Percentiles rank a stretch among this genome's conserved stretches.
Conservation (phyloP, 2,329 filamentous ascomycete species). For the Orbilia javanica region DNA sequence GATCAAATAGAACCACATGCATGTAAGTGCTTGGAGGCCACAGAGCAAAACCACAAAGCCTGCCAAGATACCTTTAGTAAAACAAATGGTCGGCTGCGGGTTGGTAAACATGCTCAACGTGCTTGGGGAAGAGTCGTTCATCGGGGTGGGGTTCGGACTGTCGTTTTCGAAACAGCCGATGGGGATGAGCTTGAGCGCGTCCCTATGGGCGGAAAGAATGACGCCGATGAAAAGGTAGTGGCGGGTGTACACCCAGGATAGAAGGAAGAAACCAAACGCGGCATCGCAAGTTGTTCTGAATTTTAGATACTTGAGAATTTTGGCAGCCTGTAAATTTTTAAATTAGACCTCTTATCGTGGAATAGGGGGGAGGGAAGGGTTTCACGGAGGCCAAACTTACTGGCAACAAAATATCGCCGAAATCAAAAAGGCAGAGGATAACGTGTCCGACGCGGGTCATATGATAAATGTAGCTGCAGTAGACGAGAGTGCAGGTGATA, state of each 20-base stretch:
- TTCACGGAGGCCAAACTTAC: conserved; percentile 69
- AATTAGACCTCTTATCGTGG: conserved; percentile 12
- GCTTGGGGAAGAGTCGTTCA: conserved; percentile 77
- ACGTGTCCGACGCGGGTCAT: conserved; percentile 88
- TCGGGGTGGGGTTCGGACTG: conserved; percentile 65
- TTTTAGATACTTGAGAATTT: conserved; percentile 91
- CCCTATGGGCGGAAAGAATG: conserved; percentile 83
- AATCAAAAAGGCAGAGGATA: conserved; percentile 91
- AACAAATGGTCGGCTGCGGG: conserved; percentile 81
- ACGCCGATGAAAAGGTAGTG: conserved; percentile 84
- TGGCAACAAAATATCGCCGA: conserved; percentile 88
- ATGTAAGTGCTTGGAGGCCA: conserved; percentile 80
- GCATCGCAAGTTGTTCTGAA: conserved; percentile 82
- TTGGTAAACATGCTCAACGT: conserved; percentile 63
- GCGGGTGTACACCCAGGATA: conserved; percentile 84
- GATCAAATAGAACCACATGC: conserved; percentile 93
- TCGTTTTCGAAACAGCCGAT: conserved; percentile 76
- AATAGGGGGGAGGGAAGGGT: not conserved
- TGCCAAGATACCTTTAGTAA: conserved; percentile 79
- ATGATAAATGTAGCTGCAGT: conserved; percentile 85
- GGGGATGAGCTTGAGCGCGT: conserved; percentile 74
- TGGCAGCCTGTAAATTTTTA: conserved; percentile 75
- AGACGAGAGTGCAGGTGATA: conserved; percentile 84
- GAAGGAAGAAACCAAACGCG: conserved; percentile 85
- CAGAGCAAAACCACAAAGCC: conserved; percentile 82